Percentiles rank a stretch among this genome's conserved stretches.
These are phyloP conservation scores for Glycine tomentella DNA, from an alignment of 306 rosid genomes.

Conservation along the genomic window DNA sequence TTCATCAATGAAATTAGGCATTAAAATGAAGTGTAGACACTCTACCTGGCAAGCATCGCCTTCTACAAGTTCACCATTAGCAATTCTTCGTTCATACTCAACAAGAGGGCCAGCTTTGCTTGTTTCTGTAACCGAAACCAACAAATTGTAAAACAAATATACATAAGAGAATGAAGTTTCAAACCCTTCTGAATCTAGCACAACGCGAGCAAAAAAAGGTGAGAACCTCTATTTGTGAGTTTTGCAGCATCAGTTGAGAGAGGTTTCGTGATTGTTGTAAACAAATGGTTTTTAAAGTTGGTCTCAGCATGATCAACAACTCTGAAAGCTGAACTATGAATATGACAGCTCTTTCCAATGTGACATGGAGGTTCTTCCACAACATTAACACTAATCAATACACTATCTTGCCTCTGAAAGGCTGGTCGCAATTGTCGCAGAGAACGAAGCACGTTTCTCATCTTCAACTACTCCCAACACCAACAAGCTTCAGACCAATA, in stretches of 20 bases:
- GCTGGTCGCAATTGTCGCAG: slow-evolving; percentile 55
- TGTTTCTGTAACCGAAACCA: slow-evolving; percentile 55
- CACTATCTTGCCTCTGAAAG: slow-evolving; percentile 49
- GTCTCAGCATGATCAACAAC: slow-evolving; percentile 47
- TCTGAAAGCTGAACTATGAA: slow-evolving; percentile 53
- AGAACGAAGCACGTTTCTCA: slow-evolving; percentile 69
- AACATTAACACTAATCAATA: slow-evolving; percentile 42
- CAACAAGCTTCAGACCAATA: slow-evolving; percentile 11
- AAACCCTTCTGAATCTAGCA: slow-evolving; percentile 22
- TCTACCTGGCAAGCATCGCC: slow-evolving; percentile 92
- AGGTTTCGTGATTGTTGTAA: slow-evolving; percentile 59
- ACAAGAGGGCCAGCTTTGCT: slow-evolving; percentile 83
- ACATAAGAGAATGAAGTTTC: slow-evolving; percentile 18
- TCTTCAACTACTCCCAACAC: slow-evolving; percentile 53
- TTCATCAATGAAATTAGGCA: slow-evolving; percentile 25
- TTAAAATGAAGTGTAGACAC: neutral
- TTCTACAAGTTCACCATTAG: slow-evolving; percentile 77
- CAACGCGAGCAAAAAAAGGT: slow-evolving; percentile 10
- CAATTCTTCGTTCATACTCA: slow-evolving; percentile 91
- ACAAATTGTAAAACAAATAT: slow-evolving; percentile 38
- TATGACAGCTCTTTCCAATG: slow-evolving; percentile 45
- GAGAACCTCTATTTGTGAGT: slow-evolving; percentile 67
- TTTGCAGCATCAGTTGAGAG: slow-evolving; percentile 58
- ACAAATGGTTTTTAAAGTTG: slow-evolving; percentile 38
- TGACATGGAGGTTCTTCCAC: slow-evolving; percentile 49